Conservation (phyloP, 768 basidiomycete genomes). For the Tulasnella sp. region DNA sequence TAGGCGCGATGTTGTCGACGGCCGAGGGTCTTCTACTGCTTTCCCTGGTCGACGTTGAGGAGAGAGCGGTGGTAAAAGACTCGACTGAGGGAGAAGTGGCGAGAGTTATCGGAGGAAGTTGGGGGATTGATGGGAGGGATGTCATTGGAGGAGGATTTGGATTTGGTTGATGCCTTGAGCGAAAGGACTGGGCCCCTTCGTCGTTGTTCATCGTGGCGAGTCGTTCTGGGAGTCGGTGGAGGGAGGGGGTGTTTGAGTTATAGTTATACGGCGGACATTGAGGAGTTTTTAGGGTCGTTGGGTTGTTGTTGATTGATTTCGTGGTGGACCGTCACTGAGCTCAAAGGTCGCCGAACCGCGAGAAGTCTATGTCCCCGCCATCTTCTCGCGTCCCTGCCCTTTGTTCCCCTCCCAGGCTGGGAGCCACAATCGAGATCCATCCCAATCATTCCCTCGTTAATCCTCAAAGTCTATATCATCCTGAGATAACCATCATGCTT, state of each 20-base stretch:
- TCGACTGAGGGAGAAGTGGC: slow-evolving; percentile 21
- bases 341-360: slow-evolving; percentile 12
- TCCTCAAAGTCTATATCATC: not conserved
- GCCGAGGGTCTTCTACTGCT: slow-evolving; percentile 12
- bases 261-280: slow-evolving; percentile 5
- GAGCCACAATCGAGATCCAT: slow-evolving; percentile 8
- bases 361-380: not conserved
- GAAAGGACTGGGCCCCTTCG: not conserved
- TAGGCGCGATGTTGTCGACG: not conserved
- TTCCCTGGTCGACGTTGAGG: slow-evolving; percentile 19
- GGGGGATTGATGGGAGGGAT: slow-evolving; percentile 30
- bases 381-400: not conserved
- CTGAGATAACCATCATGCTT: not conserved
- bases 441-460: slow-evolving; percentile 11
- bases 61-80: slow-evolving; percentile 29
- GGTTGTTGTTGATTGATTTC: slow-evolving; percentile 5
- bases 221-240: not conserved
- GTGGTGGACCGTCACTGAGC: not conserved
- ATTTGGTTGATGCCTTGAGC: slow-evolving; percentile 17
- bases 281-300: slow-evolving; percentile 8
- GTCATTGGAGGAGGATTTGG: slow-evolving; percentile 23
- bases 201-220: slow-evolving; percentile 3
- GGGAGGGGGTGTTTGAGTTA: not conserved
- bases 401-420: not conserved
- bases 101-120: slow-evolving; percentile 30